phyloP scores from a whole-genome alignment of 148 eudicot genomes.

The Vaccinium macrocarpon region DNA sequence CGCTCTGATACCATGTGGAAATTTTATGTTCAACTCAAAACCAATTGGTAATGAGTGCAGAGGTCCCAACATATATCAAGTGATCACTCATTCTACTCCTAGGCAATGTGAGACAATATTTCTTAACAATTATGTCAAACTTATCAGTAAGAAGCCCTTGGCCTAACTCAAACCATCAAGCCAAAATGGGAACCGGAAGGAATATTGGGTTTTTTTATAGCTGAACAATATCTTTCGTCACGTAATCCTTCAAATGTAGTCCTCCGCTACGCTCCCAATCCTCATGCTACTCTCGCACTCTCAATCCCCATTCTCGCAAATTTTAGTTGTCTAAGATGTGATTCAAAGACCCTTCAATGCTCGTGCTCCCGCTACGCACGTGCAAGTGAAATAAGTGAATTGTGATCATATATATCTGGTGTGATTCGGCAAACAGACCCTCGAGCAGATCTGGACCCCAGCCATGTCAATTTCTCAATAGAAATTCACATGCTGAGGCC shows the following conservation, averaged over 20 bases:
- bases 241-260: neutral
- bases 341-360: neutral
- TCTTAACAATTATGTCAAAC: too few relatives aligned
- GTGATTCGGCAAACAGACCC: neutral
- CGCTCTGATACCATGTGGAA: too few relatives aligned
- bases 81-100: too few relatives aligned
- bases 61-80: too few relatives aligned
- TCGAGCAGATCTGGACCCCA: too few relatives aligned
- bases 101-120: too few relatives aligned
- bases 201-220: neutral
- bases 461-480: neutral
- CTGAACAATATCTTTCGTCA: neutral
- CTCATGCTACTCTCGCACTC: neutral
- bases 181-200: neutral
- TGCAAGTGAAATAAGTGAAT: neutral
- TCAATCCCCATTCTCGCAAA: neutral
- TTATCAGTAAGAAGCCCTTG: neutral
- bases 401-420: neutral
- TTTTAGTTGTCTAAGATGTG: neutral
- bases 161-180: neutral
- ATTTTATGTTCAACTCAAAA: too few relatives aligned
- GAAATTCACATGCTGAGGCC: neutral
- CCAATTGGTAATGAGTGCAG: too few relatives aligned
- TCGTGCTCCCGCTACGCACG: neutral
- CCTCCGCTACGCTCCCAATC: neutral